Conservation (phyloP, 352 stramenopile species). For the Thalassiosira delicatula region DNA sequence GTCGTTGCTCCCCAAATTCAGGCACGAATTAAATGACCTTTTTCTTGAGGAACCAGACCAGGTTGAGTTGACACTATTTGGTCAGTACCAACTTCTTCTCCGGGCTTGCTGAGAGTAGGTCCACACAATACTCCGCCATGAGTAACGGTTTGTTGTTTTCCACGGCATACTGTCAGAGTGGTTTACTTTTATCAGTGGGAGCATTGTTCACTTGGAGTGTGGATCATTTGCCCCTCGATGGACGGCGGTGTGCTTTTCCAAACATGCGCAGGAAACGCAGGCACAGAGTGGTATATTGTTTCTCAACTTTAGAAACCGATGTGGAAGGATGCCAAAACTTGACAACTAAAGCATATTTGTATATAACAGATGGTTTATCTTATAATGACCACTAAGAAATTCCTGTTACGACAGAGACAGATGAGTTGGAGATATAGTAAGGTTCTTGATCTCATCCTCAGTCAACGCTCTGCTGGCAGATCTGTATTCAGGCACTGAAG, state of each 20-base stretch:
- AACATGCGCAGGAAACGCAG: constrained; percentile 11
- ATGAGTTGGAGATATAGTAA: not conserved
- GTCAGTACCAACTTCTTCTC: not conserved
- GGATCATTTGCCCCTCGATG: not conserved
- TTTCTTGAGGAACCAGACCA: constrained; percentile 24
- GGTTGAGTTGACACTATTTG: constrained; percentile 42
- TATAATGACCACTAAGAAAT: not conserved
- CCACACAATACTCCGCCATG: not conserved
- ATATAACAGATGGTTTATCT: constrained; percentile 3
- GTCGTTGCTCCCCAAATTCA: constrained; percentile 35
- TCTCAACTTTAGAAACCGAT: constrained; percentile 1
- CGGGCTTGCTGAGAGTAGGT: not conserved
- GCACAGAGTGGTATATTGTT: not conserved
- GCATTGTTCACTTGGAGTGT: not conserved
- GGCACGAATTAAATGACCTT: not conserved
- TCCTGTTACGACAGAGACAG: constrained; percentile 12
- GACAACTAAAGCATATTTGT: constrained; percentile 1
- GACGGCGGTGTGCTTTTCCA: constrained; percentile 9
- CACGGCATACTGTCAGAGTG: too few relatives aligned
- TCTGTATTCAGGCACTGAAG: constrained; percentile 2
- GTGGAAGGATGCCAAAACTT: constrained; percentile 7
- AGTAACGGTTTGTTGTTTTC: too few relatives aligned
- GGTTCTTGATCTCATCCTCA: not conserved
- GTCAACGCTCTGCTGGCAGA: not conserved
- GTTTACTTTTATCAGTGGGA: too few relatives aligned